Base-by-base conservation (phyloP, 192 early-diverging fungal species). In the Coemansia sp. region DNA sequence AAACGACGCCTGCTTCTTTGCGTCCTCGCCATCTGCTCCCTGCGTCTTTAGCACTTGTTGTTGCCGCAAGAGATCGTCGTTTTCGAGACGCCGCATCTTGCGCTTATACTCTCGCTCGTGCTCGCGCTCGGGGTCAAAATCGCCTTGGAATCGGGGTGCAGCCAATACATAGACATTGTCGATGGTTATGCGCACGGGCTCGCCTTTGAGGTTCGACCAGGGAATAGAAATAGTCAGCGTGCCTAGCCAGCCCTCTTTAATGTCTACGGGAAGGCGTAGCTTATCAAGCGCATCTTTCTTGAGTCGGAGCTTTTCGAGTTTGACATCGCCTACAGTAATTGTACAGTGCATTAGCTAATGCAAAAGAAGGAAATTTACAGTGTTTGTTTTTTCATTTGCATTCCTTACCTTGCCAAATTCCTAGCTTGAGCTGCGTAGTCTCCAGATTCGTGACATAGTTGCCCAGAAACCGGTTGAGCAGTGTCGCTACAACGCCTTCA, bases 391-490 rank as follows among this genome's bases (percentile, higher is more conserved):
- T 36, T 13, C 40, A 5, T n/a, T 65, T 74, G n/a, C 91, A 29
- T 29, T 29, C 29, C 29, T 29, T 29, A 94, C 94, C 95, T 71
- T 90, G 89, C 97, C 96, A 99, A 57, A 99, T 93, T 36, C 91
- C 96, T 64, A 99, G 90, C 67, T 93, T 94, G 66, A 99, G 90
- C 88, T 99, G 96, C 60, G 89, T 93, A 34, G 93, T 92, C 71
- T 97, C 95, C 27, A 99, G 87, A 81, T 98, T 97, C 39, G 91
- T 90, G 47, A 97, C 94, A 89, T 97, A 97, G 72, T 95, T 95
- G 47, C 97, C 97, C 38, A 98, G 89, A 70, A 98, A 88, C 60
- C 89, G 85, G 71, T 94, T 94, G 62, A 94, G 85, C 24, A 94
- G 78, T 57, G 84, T 91, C 18, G 91, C 90, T 18, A 92, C 93